Conservation (phyloP, 192 early-diverging fungal species). For the Diversispora epigaea region DNA sequence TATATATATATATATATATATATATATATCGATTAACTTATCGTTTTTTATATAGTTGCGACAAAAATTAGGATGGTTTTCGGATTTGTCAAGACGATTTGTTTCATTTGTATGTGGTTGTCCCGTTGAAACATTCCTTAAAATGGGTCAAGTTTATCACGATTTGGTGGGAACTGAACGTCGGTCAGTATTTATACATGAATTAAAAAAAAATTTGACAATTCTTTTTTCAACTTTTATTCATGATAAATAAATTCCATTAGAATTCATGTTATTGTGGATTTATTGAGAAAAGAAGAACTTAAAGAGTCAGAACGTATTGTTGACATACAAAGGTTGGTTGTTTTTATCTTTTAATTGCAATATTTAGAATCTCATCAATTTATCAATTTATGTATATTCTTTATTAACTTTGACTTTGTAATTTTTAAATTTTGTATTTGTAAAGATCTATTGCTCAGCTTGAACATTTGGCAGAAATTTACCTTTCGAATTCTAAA, state of each 20-base stretch:
- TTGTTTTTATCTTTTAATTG: not conserved
- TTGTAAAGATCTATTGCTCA: slow-evolving; percentile 60
- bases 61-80: slow-evolving; percentile 65
- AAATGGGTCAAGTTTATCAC: slow-evolving; percentile 70
- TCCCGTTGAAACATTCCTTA: slow-evolving; percentile 67
- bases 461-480: slow-evolving; percentile 63
- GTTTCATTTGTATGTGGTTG: slow-evolving; percentile 66
- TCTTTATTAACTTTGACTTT: not conserved
- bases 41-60: slow-evolving; percentile 44
- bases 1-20: no score
- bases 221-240: not conserved
- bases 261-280: slow-evolving; percentile 70
- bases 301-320: slow-evolving; percentile 66
- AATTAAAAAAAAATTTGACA: not conserved
- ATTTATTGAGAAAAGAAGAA: slow-evolving; percentile 77
- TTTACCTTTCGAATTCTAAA: slow-evolving; percentile 53
- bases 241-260: not conserved
- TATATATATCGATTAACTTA: not conserved
- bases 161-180: slow-evolving; percentile 80
- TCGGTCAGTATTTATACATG: slow-evolving; percentile 39
- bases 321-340: slow-evolving; percentile 62
- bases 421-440: not conserved
- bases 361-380: not conserved
- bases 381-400: not conserved
- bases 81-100: slow-evolving; percentile 67